Evolutionary conservation across 257 asterid genomes (phyloP), one percentile per base, ranked within the genome.

Genomic region (Solanum rostratum): DNA sequence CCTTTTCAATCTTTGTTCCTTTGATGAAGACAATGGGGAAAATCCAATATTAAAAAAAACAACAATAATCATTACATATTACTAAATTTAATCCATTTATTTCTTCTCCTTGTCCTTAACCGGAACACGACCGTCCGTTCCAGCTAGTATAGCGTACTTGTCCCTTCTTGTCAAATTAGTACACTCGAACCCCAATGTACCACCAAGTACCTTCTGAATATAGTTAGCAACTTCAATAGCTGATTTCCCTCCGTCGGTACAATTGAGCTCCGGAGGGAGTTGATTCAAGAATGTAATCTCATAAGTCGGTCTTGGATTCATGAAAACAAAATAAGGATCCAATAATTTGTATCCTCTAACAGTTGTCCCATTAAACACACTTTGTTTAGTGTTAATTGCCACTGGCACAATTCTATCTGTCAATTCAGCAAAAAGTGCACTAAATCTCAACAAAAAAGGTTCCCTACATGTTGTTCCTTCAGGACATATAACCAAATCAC

Each of bases 391-490:
- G 16, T 88, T 91, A 7, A 94, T 91, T 18, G 99, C 97, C 9
- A 96, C 99, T 1, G 97, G 99, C 53, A 96, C 99, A 70, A 95
- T 96, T 52, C 98, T 83, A 70, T 96, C 97, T 10, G 96, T 96
- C 3, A 96, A 57, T 59, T 96, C 99, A 0, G 99, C 98, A 33
- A 96, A 96, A 3, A 96, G 90, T n/a, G 97, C 98, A 63, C 98
- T 94, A 82, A 96, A 94, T 85, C 98, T 82, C 37, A 96, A 87
- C 80, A 96, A 74, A 66, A 94, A 96, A 16, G 95, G 92, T 62
- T 94, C 99, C 37, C 99, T 46, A 60, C 99, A 96, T 1, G 99
- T 96, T 0, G 99, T 96, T 33, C 99, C 99, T 73, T 96, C 99
- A 0, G 98, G 98, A 83, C 97, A 96, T 1, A 96, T 87, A 1